phyloP scores from a whole-genome alignment of 208 protist genomes.

The Leishmania tarentolae region DNA sequence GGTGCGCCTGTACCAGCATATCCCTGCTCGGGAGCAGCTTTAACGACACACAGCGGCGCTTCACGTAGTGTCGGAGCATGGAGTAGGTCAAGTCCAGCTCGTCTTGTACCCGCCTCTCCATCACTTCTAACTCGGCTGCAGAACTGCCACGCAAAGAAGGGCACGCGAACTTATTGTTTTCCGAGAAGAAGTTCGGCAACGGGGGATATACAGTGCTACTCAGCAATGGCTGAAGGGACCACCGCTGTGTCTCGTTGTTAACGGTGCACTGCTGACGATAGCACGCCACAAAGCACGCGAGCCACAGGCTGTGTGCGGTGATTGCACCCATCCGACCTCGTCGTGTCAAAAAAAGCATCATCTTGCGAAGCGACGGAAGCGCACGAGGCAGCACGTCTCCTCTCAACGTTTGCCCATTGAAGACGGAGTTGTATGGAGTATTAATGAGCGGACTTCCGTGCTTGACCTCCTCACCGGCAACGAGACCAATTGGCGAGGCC shows the following conservation, averaged over 20 bases:
- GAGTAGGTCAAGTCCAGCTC: constrained; percentile 41
- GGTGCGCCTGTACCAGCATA: constrained; percentile 48
- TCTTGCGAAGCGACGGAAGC: constrained; percentile 49
- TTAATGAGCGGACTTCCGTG: constrained; percentile 58
- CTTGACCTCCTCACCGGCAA: constrained; percentile 41
- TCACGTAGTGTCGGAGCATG: constrained; percentile 47
- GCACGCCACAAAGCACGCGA: constrained; percentile 45
- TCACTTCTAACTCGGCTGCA: constrained; percentile 12
- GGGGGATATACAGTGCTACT: constrained; percentile 20
- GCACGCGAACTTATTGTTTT: constrained; percentile 6
- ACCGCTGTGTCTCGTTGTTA: not conserved
- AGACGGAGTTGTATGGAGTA: constrained; percentile 67
- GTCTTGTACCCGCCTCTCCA: constrained; percentile 15
- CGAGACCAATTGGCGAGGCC: constrained; percentile 39
- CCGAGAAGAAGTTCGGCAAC: constrained; percentile 23
- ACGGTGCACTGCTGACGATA: constrained; percentile 13
- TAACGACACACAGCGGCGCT: constrained; percentile 19
- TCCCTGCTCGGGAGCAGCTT: constrained; percentile 29
- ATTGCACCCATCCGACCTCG: constrained; percentile 49
- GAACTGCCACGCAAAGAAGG: constrained; percentile 14
- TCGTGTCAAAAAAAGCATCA: constrained; percentile 55
- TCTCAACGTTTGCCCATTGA: constrained; percentile 73
- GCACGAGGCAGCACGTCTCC: constrained; percentile 50
- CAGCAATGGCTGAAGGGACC: constrained; percentile 10
- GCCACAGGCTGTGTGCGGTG: constrained; percentile 48